Percentiles rank a stretch among this genome's conserved stretches.
Evolutionary conservation across 768 basidiomycete genomes (phyloP).

Genomic region (Astraeus odoratus): DNA sequence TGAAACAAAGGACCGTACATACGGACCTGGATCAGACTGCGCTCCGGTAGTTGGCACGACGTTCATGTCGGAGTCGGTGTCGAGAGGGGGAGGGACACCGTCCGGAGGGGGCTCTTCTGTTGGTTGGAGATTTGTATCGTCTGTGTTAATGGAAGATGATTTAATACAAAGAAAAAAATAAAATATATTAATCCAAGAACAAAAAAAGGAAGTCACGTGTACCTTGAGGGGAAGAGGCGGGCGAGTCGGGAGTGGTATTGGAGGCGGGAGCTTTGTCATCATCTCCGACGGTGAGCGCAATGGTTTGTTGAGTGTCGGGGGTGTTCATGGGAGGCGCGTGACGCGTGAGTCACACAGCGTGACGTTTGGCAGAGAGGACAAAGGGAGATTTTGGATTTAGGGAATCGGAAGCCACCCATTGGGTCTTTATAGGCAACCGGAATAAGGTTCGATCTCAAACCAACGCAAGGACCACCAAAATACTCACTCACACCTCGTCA

Average conservation of each 20-base stretch:
- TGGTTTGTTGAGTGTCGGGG: slow-evolving; percentile 26
- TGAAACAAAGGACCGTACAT: slow-evolving; percentile 11
- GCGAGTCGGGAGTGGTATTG: slow-evolving; percentile 13
- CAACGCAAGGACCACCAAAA: slow-evolving; percentile 64
- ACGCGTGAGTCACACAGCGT: slow-evolving; percentile 58
- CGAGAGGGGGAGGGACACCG: slow-evolving; percentile 66
- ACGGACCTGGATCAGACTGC: slow-evolving; percentile 34
- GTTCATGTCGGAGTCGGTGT: slow-evolving; percentile 24
- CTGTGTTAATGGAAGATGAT: slow-evolving; percentile 27
- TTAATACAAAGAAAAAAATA: slow-evolving; percentile 30
- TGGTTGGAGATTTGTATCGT: slow-evolving; percentile 21
- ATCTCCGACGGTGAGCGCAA: slow-evolving; percentile 23
- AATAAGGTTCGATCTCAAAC: slow-evolving; percentile 77
- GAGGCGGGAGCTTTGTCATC: slow-evolving; percentile 23
- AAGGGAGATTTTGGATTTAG: slow-evolving; percentile 58
- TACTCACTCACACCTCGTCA: slow-evolving; percentile 29
- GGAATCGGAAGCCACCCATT: slow-evolving; percentile 60
- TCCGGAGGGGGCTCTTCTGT: slow-evolving; percentile 49
- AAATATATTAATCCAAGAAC: slow-evolving; percentile 8
- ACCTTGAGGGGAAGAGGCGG: slow-evolving; percentile 28
- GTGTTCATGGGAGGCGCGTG: slow-evolving; percentile 68
- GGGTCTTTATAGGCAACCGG: slow-evolving; percentile 75
- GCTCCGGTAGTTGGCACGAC: slow-evolving; percentile 37
- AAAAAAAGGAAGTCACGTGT: slow-evolving; percentile 31
- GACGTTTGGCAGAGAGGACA: slow-evolving; percentile 40